Percentiles rank a stretch among this genome's conserved stretches.
These are phyloP conservation scores for Elsinoe necatrix DNA, from an alignment of 2,329 filamentous ascomycete genomes.

Conservation along the genomic window DNA sequence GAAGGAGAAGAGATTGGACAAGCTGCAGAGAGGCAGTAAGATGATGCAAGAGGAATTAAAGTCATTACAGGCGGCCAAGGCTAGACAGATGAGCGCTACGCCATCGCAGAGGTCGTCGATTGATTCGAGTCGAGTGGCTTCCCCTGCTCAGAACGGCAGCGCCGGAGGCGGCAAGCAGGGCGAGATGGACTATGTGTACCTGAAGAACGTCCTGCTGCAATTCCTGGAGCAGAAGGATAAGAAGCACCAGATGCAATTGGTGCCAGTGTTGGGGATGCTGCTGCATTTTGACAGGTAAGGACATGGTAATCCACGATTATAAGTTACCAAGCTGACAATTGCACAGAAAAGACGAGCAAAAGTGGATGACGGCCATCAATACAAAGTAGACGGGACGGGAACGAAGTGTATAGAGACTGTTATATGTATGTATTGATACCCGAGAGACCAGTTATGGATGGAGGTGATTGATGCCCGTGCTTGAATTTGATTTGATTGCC, in stretches of 20 bases:
- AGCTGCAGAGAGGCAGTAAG: slow-evolving; percentile 61
- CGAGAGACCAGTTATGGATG: neutral
- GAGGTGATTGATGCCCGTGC: neutral
- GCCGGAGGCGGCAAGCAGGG: slow-evolving; percentile 21
- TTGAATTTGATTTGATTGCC: neutral
- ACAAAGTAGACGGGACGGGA: slow-evolving; percentile 31
- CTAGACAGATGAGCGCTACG: slow-evolving; percentile 31
- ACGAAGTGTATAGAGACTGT: neutral
- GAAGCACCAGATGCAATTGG: slow-evolving; percentile 64
- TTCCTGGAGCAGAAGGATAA: slow-evolving; percentile 76
- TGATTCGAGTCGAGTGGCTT: slow-evolving; percentile 44
- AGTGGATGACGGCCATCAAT: slow-evolving; percentile 70
- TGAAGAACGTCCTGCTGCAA: slow-evolving; percentile 74
- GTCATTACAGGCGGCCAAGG: slow-evolving; percentile 33
- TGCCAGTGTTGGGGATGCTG: slow-evolving; percentile 68
- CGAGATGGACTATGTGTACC: slow-evolving; percentile 54
- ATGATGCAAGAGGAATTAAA: slow-evolving; percentile 52
- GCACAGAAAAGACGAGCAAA: slow-evolving; percentile 65
- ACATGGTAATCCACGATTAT: slow-evolving; percentile 21
- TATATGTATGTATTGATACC: neutral
- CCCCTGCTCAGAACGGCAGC: slow-evolving; percentile 34
- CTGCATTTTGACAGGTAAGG: slow-evolving; percentile 67
- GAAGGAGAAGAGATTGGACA: slow-evolving; percentile 66
- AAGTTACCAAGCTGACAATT: slow-evolving; percentile 21
- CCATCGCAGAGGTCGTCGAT: slow-evolving; percentile 51